Conservation (phyloP, 2,329 filamentous ascomycete genomes). For the Pyrenophora graminea region DNA sequence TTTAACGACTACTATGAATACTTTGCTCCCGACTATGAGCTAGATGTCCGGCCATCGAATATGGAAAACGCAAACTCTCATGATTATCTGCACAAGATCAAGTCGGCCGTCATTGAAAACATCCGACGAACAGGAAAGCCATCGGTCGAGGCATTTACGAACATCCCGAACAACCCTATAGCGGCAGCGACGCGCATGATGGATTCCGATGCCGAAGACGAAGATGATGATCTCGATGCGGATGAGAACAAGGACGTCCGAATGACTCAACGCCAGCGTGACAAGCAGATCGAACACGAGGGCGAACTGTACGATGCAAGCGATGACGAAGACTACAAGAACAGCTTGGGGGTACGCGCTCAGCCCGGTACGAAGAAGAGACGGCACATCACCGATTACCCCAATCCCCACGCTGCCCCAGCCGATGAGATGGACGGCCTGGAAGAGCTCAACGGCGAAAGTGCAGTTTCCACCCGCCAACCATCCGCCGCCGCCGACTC, state of each 20-base stretch:
- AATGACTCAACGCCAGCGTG: constrained; percentile 79
- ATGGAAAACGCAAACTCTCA: constrained; percentile 73
- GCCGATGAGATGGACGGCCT: constrained; percentile 35
- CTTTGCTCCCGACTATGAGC: constrained; percentile 70
- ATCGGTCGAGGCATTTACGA: constrained; percentile 53
- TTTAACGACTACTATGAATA: constrained; percentile 97
- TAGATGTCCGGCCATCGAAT: constrained; percentile 70
- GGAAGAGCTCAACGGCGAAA: constrained; percentile 40
- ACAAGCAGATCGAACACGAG: constrained; percentile 74
- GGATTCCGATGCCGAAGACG: constrained; percentile 68
- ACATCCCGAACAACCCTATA: constrained; percentile 61
- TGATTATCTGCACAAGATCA: constrained; percentile 72
- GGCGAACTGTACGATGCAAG: constrained; percentile 77
- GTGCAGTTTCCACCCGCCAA: constrained; percentile 33
- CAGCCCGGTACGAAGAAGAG: constrained; percentile 56
- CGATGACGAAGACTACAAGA: constrained; percentile 81
- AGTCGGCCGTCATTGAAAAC: constrained; percentile 67
- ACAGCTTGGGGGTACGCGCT: constrained; percentile 70
- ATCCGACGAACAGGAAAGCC: constrained; percentile 66
- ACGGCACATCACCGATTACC: constrained; percentile 65
- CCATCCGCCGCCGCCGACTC: constrained; percentile 31
- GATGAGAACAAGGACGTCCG: constrained; percentile 85
- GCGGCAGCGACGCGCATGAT: constrained; percentile 56
- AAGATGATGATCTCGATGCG: constrained; percentile 72
- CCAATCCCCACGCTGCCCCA: constrained; percentile 56